Percentiles rank a stretch among this genome's conserved stretches.
Evolutionary conservation across 2,329 filamentous ascomycete species (phyloP).

Genomic region (Pyrenophora tritici-repentis): DNA sequence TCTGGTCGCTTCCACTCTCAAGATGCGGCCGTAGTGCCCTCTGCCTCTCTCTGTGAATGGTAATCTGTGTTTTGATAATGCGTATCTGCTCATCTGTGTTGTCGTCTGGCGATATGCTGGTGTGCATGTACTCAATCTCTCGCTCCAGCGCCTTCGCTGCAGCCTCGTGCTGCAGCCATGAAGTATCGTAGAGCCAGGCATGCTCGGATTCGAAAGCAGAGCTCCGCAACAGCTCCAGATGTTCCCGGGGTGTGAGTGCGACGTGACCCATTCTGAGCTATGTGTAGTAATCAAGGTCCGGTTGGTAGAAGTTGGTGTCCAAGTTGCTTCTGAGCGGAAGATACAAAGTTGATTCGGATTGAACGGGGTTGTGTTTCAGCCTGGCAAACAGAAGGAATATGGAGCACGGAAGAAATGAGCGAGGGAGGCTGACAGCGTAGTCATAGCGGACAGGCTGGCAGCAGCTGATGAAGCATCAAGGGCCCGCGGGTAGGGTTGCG

Average conservation of each 20-base stretch:
- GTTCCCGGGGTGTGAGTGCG: constrained; percentile 33
- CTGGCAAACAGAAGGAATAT: constrained; percentile 12
- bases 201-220: constrained; percentile 47
- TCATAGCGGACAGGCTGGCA: constrained; percentile 12
- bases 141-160: constrained; percentile 42
- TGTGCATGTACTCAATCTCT: constrained; percentile 39
- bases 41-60: constrained; percentile 43
- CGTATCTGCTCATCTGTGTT: constrained; percentile 44
- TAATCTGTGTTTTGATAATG: constrained; percentile 43
- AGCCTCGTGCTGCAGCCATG: constrained; percentile 43
- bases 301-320: neutral
- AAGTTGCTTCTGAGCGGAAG: constrained; percentile 2
- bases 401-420: constrained; percentile 10
- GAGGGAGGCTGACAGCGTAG: constrained; percentile 17
- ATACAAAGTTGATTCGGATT: constrained; percentile 2
- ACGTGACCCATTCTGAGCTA: constrained; percentile 33
- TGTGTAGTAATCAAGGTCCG: constrained; percentile 1
- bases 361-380: constrained; percentile 6
- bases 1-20: constrained; percentile 43
- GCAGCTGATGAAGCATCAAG: constrained; percentile 26
- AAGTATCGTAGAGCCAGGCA: constrained; percentile 46
- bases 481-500: constrained; percentile 17
- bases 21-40: constrained; percentile 42
- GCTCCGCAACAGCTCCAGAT: constrained; percentile 43
- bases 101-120: constrained; percentile 44